These are phyloP conservation scores for Thyridium curvatum DNA, from an alignment of 2,329 filamentous ascomycete species.

Conservation along the genomic window DNA sequence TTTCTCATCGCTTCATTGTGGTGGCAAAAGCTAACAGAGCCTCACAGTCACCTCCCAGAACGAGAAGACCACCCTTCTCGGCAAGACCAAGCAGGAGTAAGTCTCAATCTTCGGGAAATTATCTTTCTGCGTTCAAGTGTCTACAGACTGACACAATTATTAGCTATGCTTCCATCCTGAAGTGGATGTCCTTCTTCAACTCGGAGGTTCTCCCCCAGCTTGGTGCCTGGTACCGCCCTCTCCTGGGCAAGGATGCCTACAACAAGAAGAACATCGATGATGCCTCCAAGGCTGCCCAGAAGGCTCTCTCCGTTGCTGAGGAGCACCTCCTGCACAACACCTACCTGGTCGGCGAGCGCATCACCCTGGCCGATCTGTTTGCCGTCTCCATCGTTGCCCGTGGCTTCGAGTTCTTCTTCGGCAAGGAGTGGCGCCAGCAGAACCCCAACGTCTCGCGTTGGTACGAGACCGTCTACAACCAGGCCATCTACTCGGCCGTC, in stretches of 20 bases:
- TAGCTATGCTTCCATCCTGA: constrained; percentile 89
- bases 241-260: constrained; percentile 76
- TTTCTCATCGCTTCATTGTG: constrained; percentile 20
- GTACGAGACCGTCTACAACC: constrained; percentile 91
- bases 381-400: constrained; percentile 70
- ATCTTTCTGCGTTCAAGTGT: background rate
- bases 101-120: constrained; percentile 17
- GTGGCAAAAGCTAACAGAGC: constrained; percentile 17
- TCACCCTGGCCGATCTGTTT: constrained; percentile 95
- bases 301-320: constrained; percentile 70
- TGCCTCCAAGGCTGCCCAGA: constrained; percentile 59
- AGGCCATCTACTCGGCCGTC: constrained; percentile 82
- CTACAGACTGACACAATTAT: constrained; percentile 17
- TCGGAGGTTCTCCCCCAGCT: constrained; percentile 69
- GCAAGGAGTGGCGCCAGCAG: constrained; percentile 77
- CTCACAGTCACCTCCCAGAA: constrained; percentile 91
- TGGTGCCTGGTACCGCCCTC: constrained; percentile 78
- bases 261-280: constrained; percentile 98
- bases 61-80: constrained; percentile 98
- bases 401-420: constrained; percentile 91
- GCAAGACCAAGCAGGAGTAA: constrained; percentile 99
- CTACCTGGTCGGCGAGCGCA: constrained; percentile 94
- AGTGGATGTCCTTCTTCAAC: constrained; percentile 98
- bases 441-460: constrained; percentile 87
- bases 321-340: constrained; percentile 87